Evolutionary conservation across 805 yeast genomes (phyloP).

Genomic region (Yamadazyma scolyti): DNA sequence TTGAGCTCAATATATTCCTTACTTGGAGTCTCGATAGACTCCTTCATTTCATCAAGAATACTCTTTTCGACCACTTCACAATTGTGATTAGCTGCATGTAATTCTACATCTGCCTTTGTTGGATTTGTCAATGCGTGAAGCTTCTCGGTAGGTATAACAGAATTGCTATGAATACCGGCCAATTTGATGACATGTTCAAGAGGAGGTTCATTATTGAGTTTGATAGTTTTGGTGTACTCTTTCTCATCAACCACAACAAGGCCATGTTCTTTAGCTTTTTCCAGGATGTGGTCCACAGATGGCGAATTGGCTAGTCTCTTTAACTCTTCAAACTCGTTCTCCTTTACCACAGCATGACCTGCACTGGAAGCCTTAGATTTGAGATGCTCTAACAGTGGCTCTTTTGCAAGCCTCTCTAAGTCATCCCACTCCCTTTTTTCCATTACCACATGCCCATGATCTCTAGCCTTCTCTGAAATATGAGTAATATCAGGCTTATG

Average conservation of each 20-base stretch:
- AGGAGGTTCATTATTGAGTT: slow-evolving; percentile 9
- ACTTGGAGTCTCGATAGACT: slow-evolving; percentile 13
- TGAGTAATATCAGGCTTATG: slow-evolving; percentile 14
- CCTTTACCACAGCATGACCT: slow-evolving; percentile 11
- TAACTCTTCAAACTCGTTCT: slow-evolving; percentile 10
- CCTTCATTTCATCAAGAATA: slow-evolving; percentile 8
- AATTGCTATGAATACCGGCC: slow-evolving; percentile 6
- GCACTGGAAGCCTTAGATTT: slow-evolving; percentile 11
- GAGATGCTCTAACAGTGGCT: slow-evolving; percentile 15
- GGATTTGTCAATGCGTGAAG: slow-evolving; percentile 6
- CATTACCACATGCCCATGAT: slow-evolving; percentile 8
- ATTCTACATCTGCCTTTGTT: slow-evolving; percentile 2
- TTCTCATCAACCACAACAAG: slow-evolving; percentile 9
- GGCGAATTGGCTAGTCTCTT: slow-evolving; percentile 6
- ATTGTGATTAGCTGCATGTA: slow-evolving; percentile 4
- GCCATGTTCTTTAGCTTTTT: slow-evolving; percentile 14
- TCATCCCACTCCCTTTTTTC: slow-evolving; percentile 2
- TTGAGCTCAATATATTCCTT: slow-evolving; percentile 13
- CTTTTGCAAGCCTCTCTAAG: slow-evolving; percentile 1
- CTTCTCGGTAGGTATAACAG: slow-evolving; percentile 1
- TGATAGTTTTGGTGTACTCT: slow-evolving; percentile 8
- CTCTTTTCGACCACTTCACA: slow-evolving; percentile 4
- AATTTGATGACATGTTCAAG: slow-evolving; percentile 7
- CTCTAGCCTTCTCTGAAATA: slow-evolving; percentile 8
- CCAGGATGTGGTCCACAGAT: slow-evolving; percentile 12